Evolutionary conservation across 768 basidiomycete genomes (phyloP), one percentile per base, ranked within the genome.

Genomic region (Boletellus sp.): DNA sequence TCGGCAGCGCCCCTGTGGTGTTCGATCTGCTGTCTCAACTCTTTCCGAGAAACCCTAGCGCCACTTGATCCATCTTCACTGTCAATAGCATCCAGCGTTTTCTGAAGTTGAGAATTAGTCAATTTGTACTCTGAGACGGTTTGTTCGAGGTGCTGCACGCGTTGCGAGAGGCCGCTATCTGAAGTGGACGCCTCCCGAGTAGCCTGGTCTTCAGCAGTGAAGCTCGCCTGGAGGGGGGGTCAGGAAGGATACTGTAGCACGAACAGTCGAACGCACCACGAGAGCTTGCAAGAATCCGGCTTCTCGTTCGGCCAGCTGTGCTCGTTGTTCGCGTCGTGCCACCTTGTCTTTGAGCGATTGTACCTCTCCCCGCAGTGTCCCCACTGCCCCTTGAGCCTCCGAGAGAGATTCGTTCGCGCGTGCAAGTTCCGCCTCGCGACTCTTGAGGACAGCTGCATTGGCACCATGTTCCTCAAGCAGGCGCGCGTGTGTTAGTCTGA

Each of bases 391-490:
- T 36, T 70, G 68, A 0, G 71, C 56, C 40, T 79, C 75, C 1
- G 62, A 59, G 3, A 73, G 62, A 5, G 70, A 67, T 2, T 60
- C 59, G 38, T 76, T 71, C 4, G 69, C 47, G 8, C 73, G 74
- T 3, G 61, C 52, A 1, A 85, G 63, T 47, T 86, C 78, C 0
- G 71, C 70, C 53, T 85, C 81, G 17, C 80, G 78, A 16, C 70
- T 71, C 0, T 74, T 76, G 3, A 87, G 72, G 8, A 77, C 59
- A 0, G 85, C 84, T 0, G 63, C 50, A 20, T 74, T 80, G 0
- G 78, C 72, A 1, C 87, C 87, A 26, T 86, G 78, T 32, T 85
- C 80, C 56, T 88, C 85, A 2, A 88, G 75, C 0, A 89, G 69
- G 8, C 72, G 73, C 0, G 84, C 85, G 51, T 90, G 79, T 0